Conservation (phyloP, 148 eudicot species). For the Rhododendron molle region DNA sequence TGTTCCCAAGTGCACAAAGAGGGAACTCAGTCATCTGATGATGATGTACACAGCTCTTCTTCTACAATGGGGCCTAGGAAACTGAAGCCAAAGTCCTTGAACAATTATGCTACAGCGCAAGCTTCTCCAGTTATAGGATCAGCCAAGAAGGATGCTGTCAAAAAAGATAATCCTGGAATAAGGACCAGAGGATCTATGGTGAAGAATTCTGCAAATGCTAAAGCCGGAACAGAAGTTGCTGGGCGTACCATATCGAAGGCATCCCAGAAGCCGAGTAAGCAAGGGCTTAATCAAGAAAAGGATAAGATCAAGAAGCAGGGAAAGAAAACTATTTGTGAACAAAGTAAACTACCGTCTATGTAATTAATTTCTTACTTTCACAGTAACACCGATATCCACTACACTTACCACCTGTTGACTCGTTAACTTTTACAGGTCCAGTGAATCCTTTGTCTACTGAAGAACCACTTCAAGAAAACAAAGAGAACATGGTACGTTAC, state of each 20-base stretch:
- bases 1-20: conserved; percentile 51
- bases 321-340: conserved; percentile 28
- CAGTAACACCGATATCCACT: too few species aligned
- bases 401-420: neutral
- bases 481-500: conserved; percentile 73
- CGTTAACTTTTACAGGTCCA: conserved; percentile 22
- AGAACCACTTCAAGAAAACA: conserved; percentile 50
- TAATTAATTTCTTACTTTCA: neutral
- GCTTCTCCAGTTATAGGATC: conserved; percentile 38
- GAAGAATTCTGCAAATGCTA: conserved; percentile 29
- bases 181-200: conserved; percentile 31
- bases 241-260: conserved; percentile 36
- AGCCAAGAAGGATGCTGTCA: conserved; percentile 20
- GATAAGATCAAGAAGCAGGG: conserved; percentile 38
- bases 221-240: conserved; percentile 27
- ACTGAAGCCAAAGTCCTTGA: conserved; percentile 24
- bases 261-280: conserved; percentile 38
- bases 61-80: conserved; percentile 41
- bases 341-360: conserved; percentile 24
- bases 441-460: conserved; percentile 22
- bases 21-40: conserved; percentile 47
- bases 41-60: conserved; percentile 50
- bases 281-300: conserved; percentile 28
- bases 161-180: conserved; percentile 22
- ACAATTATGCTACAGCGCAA: conserved; percentile 23